These are phyloP conservation scores for Parastagonospora nodorum DNA, from an alignment of 2,329 filamentous ascomycete genomes.

Conservation along the genomic window DNA sequence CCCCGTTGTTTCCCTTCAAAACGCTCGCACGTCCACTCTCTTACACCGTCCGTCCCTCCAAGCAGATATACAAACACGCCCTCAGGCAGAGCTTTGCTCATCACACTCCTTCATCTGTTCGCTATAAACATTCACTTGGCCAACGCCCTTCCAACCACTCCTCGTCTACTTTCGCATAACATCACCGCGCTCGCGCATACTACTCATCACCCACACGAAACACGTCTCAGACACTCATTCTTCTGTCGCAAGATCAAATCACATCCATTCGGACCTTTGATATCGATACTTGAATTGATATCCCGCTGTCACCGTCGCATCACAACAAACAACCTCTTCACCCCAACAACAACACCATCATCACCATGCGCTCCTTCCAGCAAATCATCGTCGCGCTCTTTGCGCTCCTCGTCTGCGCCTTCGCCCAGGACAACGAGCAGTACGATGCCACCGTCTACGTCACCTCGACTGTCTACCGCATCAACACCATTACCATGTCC, in stretches of 20 bases:
- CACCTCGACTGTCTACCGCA: slow-evolving; percentile 45
- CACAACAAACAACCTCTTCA: slow-evolving; percentile 8
- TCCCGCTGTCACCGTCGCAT: slow-evolving; percentile 5
- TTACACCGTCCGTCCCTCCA: slow-evolving; percentile 7
- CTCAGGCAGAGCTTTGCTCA: slow-evolving; percentile 11
- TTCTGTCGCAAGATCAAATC: not conserved
- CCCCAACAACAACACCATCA: slow-evolving; percentile 13
- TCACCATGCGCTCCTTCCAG: slow-evolving; percentile 45
- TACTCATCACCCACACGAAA: slow-evolving; percentile 6
- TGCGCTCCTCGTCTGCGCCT: slow-evolving; percentile 38
- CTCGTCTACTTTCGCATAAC: slow-evolving; percentile 15
- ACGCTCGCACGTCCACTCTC: slow-evolving; percentile 24
- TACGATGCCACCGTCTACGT: slow-evolving; percentile 45
- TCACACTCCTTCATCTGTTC: slow-evolving; percentile 20
- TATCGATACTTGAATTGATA: slow-evolving; percentile 7
- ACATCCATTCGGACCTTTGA: slow-evolving; percentile 3
- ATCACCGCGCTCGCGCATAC: slow-evolving; percentile 2
- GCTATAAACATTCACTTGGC: slow-evolving; percentile 11
- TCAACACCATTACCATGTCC: slow-evolving; percentile 45
- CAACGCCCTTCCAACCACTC: not conserved
- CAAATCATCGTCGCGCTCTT: slow-evolving; percentile 40
- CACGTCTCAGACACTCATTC: slow-evolving; percentile 7
- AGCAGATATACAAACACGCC: not conserved
- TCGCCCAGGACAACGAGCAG: slow-evolving; percentile 28
- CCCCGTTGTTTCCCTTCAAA: slow-evolving; percentile 29